A percentile compares a stretch with the other conserved stretches of the same genome.
Conservation (phyloP, 352 stramenopile species). For the Phytophthora pisi region DNA sequence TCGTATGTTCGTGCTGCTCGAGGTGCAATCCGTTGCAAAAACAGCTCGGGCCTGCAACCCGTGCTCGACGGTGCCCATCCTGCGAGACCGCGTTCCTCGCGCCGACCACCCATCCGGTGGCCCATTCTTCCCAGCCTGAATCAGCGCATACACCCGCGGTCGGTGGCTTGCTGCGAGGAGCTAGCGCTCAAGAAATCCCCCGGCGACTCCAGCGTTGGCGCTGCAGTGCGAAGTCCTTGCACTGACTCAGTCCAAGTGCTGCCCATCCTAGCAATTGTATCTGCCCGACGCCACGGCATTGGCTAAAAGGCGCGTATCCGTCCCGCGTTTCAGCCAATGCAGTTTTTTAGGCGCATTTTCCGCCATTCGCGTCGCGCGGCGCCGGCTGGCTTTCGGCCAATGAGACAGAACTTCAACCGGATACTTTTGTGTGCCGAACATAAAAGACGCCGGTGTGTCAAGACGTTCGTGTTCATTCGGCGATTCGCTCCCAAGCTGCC, state of each 20-base stretch:
- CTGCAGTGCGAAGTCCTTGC: too few species aligned
- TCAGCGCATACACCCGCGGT: neutral
- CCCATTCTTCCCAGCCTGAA: neutral
- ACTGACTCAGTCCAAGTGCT: neutral
- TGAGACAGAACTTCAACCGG: slow-evolving; percentile 17
- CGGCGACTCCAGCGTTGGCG: neutral
- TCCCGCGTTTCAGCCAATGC: neutral
- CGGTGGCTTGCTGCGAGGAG: neutral
- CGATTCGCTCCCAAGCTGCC: slow-evolving; percentile 27
- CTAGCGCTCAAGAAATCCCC: neutral
- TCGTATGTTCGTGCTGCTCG: neutral
- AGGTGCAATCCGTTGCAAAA: slow-evolving; percentile 1
- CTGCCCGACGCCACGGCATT: too few species aligned
- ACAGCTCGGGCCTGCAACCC: neutral
- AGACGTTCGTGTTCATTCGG: slow-evolving; percentile 27
- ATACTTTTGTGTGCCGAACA: slow-evolving; percentile 15
- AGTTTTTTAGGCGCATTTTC: neutral
- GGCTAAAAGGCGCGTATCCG: too few species aligned
- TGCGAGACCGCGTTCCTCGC: neutral
- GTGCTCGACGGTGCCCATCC: neutral
- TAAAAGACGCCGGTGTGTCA: neutral
- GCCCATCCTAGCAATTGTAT: neutral
- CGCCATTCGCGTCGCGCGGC: neutral
- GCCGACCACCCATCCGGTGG: neutral
- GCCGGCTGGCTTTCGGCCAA: slow-evolving; percentile 1